phyloP scores from a whole-genome alignment of 2,329 filamentous ascomycete genomes.

The Elsinoe fawcettii region DNA sequence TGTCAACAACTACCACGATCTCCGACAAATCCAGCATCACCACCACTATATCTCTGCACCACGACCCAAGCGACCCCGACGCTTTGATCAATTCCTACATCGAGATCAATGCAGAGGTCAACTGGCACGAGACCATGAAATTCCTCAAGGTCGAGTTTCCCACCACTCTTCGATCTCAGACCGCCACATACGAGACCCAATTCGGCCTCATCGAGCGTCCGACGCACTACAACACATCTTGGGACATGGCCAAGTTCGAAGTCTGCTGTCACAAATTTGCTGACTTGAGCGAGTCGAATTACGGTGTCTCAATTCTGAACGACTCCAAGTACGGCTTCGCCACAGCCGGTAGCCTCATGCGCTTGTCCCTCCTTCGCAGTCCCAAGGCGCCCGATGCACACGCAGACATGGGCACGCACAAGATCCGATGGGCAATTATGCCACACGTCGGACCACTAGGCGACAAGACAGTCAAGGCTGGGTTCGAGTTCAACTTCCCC shows the following conservation, averaged over 20 bases:
- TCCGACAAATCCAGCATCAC: constrained; percentile 79
- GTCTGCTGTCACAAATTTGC: constrained; percentile 94
- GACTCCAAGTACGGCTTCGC: constrained; percentile 96
- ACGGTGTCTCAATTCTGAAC: constrained; percentile 87
- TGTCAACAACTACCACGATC: constrained; percentile 79
- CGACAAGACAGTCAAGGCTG: constrained; percentile 68
- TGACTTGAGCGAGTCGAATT: constrained; percentile 78
- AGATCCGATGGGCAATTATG: constrained; percentile 82
- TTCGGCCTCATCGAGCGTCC: constrained; percentile 82
- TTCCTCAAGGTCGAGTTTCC: constrained; percentile 99
- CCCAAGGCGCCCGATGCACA: constrained; percentile 90
- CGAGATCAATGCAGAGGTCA: constrained; percentile 76
- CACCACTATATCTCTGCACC: constrained; percentile 73
- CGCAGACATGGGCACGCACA: constrained; percentile 80
- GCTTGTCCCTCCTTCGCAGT: constrained; percentile 73
- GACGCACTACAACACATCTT: constrained; percentile 95
- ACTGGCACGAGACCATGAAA: constrained; percentile 95
- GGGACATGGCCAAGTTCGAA: constrained; percentile 98
- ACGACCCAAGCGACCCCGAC: constrained; percentile 48
- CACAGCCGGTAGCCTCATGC: constrained; percentile 80
- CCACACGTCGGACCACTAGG: constrained; percentile 70
- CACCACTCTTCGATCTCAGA: constrained; percentile 80
- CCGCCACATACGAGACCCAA: constrained; percentile 91
- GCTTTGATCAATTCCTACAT: constrained; percentile 48
- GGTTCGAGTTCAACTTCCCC: constrained; percentile 85